phyloP scores from a whole-genome alignment of 2,329 filamentous ascomycete species.

The Pseudocercospora eumusae region DNA sequence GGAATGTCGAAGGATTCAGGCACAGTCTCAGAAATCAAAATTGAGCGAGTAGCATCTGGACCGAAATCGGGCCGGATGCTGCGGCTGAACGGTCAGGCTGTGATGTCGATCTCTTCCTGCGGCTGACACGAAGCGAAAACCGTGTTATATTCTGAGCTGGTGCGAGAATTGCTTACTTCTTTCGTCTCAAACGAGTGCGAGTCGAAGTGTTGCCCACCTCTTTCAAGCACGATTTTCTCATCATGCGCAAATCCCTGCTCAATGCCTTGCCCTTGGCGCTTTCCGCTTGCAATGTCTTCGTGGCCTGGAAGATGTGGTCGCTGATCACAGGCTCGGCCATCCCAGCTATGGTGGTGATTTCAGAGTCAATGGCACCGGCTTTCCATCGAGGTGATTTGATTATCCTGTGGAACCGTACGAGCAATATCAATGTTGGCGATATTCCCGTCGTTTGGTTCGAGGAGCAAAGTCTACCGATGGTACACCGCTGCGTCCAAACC shows the following conservation, averaged over 20 bases:
- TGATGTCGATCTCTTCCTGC: not conserved
- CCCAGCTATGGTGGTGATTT: constrained; percentile 8
- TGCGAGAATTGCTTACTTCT: not conserved
- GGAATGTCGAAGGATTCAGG: constrained; percentile 1
- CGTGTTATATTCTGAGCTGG: not conserved
- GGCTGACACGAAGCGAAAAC: not conserved
- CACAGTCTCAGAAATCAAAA: not conserved
- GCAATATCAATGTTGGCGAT: not conserved
- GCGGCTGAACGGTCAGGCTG: not conserved
- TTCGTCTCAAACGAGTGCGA: not conserved
- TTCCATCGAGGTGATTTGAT: constrained; percentile 13
- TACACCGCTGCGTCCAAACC: constrained; percentile 3
- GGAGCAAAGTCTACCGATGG: constrained; percentile 7
- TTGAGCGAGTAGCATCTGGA: not conserved
- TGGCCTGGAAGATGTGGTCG: constrained; percentile 6
- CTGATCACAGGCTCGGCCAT: not conserved
- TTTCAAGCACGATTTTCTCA: not conserved
- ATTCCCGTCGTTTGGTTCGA: constrained; percentile 14
- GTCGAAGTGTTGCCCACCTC: not conserved
- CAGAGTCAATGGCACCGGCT: constrained; percentile 9
- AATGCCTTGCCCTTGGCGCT: not conserved
- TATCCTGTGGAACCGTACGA: constrained; percentile 7
- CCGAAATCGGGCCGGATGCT: not conserved
- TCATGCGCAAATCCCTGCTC: not conserved
- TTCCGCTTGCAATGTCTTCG: not conserved